phyloP scores from a whole-genome alignment of 2,329 filamentous ascomycete species.

The Ophiognomonia clavigignenti-juglandacearum region DNA sequence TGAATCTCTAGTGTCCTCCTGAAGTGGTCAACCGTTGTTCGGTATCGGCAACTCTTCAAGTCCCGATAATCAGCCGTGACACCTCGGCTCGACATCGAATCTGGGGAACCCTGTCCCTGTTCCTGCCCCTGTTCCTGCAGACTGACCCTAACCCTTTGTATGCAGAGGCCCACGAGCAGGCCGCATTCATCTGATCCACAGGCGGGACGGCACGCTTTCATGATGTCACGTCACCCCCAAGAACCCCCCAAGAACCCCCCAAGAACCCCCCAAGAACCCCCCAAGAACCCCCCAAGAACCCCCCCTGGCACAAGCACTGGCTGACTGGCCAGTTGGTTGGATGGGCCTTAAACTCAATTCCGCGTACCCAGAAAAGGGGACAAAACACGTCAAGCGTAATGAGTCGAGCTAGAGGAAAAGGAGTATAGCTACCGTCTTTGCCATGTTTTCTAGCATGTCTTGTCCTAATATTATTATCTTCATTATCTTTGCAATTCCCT shows the following conservation, averaged over 20 bases:
- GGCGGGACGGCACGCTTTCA: slow-evolving; percentile 1
- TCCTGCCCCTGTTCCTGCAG: not conserved
- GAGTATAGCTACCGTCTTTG: no score
- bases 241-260: no score
- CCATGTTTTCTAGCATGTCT: no score
- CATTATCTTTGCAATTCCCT: no score
- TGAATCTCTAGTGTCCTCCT: not conserved
- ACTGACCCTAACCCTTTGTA: not conserved
- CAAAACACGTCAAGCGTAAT: slow-evolving; percentile 5
- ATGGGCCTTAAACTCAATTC: not conserved
- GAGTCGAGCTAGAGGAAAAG: not conserved
- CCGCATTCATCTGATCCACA: no score
- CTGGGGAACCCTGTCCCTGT: not conserved
- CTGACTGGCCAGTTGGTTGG: no score
- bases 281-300: no score
- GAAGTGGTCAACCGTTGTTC: no score
- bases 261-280: no score
- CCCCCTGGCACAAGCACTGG: no score
- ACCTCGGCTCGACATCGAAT: not conserved
- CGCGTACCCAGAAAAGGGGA: not conserved
- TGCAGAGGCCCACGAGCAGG: no score
- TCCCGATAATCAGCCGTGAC: not conserved
- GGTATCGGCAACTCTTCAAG: not conserved
- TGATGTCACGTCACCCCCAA: not conserved
- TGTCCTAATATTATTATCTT: not conserved